Evolutionary conservation across 1,284 basidiomycete species (phyloP).

Genomic region (Austropuccinia psidii): DNA sequence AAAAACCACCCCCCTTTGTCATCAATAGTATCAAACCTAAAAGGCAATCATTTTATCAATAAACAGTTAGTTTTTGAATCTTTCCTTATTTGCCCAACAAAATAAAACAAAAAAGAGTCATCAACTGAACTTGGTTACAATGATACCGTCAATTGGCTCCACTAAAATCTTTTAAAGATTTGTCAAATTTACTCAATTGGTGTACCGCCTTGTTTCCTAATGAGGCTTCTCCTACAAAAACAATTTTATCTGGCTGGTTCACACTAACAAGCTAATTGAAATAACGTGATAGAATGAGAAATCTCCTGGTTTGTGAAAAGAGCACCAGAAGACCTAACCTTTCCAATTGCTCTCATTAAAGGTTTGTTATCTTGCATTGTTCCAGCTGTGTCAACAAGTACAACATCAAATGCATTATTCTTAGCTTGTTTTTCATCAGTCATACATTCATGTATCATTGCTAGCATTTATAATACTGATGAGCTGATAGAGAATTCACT

Average conservation of each 20-base stretch:
- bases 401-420: slow-evolving; percentile 82
- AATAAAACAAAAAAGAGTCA: background rate
- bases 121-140: slow-evolving; percentile 64
- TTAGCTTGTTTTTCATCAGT: too few species aligned
- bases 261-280: slow-evolving; percentile 67
- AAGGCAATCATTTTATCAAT: too few species aligned
- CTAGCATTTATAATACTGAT: background rate
- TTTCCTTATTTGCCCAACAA: background rate
- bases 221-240: slow-evolving; percentile 91
- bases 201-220: slow-evolving; percentile 96
- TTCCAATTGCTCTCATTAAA: slow-evolving; percentile 90
- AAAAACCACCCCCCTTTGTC: slow-evolving; percentile 92
- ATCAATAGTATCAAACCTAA: slow-evolving; percentile 80
- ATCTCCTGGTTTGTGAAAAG: too few species aligned
- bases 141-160: slow-evolving; percentile 80
- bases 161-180: slow-evolving; percentile 74
- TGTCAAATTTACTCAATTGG: slow-evolving; percentile 87
- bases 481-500: too few species aligned
- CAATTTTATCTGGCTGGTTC: slow-evolving; percentile 88
- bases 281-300: too few species aligned
- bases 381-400: slow-evolving; percentile 93
- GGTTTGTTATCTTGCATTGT: slow-evolving; percentile 99
- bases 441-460: slow-evolving; percentile 52
- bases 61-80: background rate
- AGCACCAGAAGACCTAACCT: slow-evolving; percentile 61